phyloP scores from a whole-genome alignment of 163 green algal genomes.

The Chlorella variabilis region DNA sequence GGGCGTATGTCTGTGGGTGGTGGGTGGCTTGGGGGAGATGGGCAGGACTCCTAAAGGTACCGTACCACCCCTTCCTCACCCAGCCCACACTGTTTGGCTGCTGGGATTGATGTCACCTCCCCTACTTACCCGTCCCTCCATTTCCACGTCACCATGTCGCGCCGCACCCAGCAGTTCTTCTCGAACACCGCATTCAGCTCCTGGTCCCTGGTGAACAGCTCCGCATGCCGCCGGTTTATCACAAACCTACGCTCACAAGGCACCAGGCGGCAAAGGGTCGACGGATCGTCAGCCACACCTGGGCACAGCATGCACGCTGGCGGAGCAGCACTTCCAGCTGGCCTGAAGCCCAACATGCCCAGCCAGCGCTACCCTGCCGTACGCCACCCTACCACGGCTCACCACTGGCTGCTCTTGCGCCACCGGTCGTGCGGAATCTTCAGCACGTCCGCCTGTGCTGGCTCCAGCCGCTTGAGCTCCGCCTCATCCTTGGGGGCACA shows the following conservation, averaged over 20 bases:
- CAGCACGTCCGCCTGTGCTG: background rate
- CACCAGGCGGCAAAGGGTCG: no score
- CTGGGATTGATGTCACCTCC: background rate
- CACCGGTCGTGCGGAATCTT: constrained; percentile 12
- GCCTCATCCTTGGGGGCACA: constrained; percentile 15
- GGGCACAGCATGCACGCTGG: background rate
- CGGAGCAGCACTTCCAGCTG: no score
- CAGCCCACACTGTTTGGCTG: no score
- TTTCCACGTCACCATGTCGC: background rate
- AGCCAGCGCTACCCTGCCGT: background rate
- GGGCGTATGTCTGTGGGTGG: background rate
- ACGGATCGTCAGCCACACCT: no score
- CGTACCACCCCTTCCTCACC: no score
- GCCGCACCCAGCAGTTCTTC: background rate
- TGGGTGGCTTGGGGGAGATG: no score
- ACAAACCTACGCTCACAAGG: background rate
- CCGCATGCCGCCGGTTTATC: background rate
- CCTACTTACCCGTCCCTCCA: background rate
- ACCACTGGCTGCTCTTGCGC: constrained; percentile 60
- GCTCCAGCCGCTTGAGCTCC: background rate
- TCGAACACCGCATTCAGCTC: background rate
- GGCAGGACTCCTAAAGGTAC: no score
- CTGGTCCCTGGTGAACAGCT: background rate
- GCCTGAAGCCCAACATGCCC: no score
- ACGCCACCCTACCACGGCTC: background rate